phyloP scores from a whole-genome alignment of 139 green algal genomes.

The Pseudopediastrum boryanum region DNA sequence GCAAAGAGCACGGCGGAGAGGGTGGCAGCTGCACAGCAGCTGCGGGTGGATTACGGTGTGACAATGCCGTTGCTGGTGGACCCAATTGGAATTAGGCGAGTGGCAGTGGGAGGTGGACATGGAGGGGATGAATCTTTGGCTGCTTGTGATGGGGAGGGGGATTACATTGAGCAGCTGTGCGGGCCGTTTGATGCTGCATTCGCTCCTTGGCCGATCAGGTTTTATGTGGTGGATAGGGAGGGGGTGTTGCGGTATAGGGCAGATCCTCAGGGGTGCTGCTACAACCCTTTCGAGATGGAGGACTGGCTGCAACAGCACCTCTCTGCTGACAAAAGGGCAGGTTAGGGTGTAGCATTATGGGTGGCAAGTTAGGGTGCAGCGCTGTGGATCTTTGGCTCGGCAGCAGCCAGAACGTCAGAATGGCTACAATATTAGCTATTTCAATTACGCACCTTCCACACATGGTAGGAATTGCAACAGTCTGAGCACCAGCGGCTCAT shows the following conservation, averaged over 20 bases:
- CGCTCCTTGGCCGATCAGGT: slow-evolving; percentile 30
- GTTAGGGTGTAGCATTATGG: too few species aligned
- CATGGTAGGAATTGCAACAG: too few species aligned
- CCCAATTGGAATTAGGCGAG: slow-evolving; percentile 8
- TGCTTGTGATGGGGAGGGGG: neutral
- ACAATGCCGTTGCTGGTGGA: slow-evolving; percentile 17
- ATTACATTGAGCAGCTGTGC: neutral
- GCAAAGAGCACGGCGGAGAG: slow-evolving; percentile 2
- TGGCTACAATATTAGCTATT: too few species aligned
- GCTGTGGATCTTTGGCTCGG: too few species aligned
- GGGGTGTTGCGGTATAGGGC: slow-evolving; percentile 11
- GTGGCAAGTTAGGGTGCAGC: too few species aligned
- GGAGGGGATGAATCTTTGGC: neutral
- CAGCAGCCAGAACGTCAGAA: too few species aligned
- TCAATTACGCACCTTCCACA: too few species aligned
- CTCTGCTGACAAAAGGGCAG: too few species aligned
- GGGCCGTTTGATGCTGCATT: slow-evolving; percentile 21
- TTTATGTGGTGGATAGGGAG: slow-evolving; percentile 18
- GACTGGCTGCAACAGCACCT: slow-evolving; percentile 8
- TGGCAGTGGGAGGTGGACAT: neutral
- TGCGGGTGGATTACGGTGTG: slow-evolving; percentile 5
- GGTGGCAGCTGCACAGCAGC: neutral
- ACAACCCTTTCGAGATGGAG: slow-evolving; percentile 15
- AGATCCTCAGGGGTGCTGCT: slow-evolving; percentile 15
- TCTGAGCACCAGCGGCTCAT: too few species aligned